phyloP scores from a whole-genome alignment of 2,329 filamentous ascomycete genomes.

The Davidsoniella eucalypti region DNA sequence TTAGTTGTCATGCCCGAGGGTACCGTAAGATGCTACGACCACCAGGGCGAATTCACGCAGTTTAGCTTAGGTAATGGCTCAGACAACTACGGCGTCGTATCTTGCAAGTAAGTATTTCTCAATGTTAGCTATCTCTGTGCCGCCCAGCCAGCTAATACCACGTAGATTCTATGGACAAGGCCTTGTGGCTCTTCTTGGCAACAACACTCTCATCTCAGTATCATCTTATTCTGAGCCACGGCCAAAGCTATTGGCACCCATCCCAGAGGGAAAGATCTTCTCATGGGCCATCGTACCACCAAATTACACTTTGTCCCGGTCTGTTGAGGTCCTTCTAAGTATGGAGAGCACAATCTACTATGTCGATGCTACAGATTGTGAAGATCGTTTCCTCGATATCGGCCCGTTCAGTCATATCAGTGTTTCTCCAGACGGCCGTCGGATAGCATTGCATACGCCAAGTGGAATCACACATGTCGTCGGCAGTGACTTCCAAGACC shows the following conservation, averaged over 20 bases:
- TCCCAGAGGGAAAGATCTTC: constrained; percentile 62
- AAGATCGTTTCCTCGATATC: constrained; percentile 79
- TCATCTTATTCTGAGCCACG: constrained; percentile 80
- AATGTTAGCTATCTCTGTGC: constrained; percentile 3
- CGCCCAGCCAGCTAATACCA: background rate
- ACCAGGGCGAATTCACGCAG: constrained; percentile 90
- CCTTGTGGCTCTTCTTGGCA: constrained; percentile 81
- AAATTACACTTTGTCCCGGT: constrained; percentile 73
- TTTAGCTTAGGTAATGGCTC: constrained; percentile 83
- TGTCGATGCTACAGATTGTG: constrained; percentile 74
- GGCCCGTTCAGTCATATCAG: constrained; percentile 83
- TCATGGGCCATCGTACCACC: constrained; percentile 86
- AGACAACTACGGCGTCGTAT: constrained; percentile 71
- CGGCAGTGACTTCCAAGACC: constrained; percentile 84
- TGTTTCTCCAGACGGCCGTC: constrained; percentile 81
- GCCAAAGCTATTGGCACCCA: constrained; percentile 61
- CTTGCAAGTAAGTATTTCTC: constrained; percentile 41
- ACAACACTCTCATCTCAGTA: constrained; percentile 78
- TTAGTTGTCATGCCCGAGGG: constrained; percentile 80
- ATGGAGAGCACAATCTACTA: constrained; percentile 73
- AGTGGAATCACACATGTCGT: constrained; percentile 83
- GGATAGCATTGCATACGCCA: constrained; percentile 71
- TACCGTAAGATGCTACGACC: constrained; percentile 74
- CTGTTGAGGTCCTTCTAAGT: constrained; percentile 81
- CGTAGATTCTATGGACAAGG: constrained; percentile 65